Evolutionary conservation across 768 basidiomycete genomes (phyloP).

Genomic region (Tricholoma bakamatsutake): DNA sequence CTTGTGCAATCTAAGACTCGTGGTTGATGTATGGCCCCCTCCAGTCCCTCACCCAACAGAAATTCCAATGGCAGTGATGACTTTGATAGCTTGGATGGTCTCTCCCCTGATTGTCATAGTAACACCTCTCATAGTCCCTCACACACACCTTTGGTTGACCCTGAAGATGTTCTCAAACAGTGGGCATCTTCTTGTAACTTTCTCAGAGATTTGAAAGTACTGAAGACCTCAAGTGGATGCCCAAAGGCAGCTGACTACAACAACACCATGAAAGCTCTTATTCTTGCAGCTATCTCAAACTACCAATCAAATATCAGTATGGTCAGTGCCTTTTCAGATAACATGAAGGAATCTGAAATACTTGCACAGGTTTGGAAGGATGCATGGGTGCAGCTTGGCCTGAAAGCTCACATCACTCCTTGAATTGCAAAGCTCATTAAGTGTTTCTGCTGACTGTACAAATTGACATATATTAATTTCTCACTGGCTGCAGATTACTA

Average conservation of each 20-base stretch:
- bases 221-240: slow-evolving; percentile 3
- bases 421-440: slow-evolving; percentile 15
- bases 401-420: slow-evolving; percentile 6
- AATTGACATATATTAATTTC: neutral
- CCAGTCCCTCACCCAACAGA: neutral
- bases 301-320: slow-evolving; percentile 16
- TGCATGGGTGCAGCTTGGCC: slow-evolving; percentile 6
- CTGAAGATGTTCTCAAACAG: neutral
- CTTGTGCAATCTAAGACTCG: neutral
- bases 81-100: neutral
- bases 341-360: slow-evolving; percentile 6
- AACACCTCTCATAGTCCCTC: neutral
- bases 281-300: slow-evolving; percentile 11
- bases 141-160: neutral
- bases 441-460: neutral
- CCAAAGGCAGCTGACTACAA: slow-evolving; percentile 5
- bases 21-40: neutral
- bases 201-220: neutral
- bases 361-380: slow-evolving; percentile 11
- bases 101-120: neutral
- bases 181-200: neutral
- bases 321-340: slow-evolving; percentile 16
- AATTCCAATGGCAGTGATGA: neutral
- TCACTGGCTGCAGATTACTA: slow-evolving; percentile 7
- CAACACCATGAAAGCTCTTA: slow-evolving; percentile 11